Conservation (phyloP, 768 basidiomycete genomes). For the Boletus coccyginus region DNA sequence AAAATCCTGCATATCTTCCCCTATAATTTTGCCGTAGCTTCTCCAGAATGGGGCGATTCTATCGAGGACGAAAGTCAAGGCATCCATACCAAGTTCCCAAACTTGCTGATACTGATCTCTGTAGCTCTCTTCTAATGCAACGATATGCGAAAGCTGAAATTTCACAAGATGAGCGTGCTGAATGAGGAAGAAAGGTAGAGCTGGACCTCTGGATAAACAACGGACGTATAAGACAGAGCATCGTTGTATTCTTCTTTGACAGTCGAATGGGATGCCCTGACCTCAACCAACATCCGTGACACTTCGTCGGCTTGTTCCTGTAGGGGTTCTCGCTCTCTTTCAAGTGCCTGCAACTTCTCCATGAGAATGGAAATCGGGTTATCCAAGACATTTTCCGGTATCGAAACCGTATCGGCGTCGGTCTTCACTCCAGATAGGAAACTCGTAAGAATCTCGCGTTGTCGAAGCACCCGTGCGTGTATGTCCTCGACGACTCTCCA, state of each 20-base stretch:
- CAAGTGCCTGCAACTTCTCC: slow-evolving; percentile 48
- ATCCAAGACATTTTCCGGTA: slow-evolving; percentile 45
- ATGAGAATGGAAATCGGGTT: slow-evolving; percentile 52
- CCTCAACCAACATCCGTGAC: slow-evolving; percentile 44
- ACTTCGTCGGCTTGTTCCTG: slow-evolving; percentile 48
- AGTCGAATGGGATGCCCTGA: slow-evolving; percentile 51
- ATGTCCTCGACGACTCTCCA: slow-evolving; percentile 81
- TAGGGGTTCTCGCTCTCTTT: slow-evolving; percentile 45
- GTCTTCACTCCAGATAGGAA: slow-evolving; percentile 37
- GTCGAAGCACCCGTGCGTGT: slow-evolving; percentile 56
- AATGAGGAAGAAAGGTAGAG: neutral
- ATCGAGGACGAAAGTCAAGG: slow-evolving; percentile 70
- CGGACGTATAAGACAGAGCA: slow-evolving; percentile 65
- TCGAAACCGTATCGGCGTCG: slow-evolving; percentile 1
- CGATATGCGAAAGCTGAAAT: slow-evolving; percentile 62
- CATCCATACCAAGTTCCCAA: slow-evolving; percentile 81
- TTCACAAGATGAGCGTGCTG: slow-evolving; percentile 2
- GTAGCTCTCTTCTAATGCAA: slow-evolving; percentile 74
- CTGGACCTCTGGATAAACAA: slow-evolving; percentile 73
- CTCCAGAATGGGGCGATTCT: slow-evolving; percentile 80
- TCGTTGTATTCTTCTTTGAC: slow-evolving; percentile 68
- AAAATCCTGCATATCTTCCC: slow-evolving; percentile 76
- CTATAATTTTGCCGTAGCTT: slow-evolving; percentile 78
- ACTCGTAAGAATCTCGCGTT: slow-evolving; percentile 51
- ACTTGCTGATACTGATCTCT: slow-evolving; percentile 76